A percentile compares a stretch with the other conserved stretches of the same genome.
These are phyloP conservation scores for Alternaria postmessia DNA, from an alignment of 2,329 filamentous ascomycete genomes.

Conservation along the genomic window DNA sequence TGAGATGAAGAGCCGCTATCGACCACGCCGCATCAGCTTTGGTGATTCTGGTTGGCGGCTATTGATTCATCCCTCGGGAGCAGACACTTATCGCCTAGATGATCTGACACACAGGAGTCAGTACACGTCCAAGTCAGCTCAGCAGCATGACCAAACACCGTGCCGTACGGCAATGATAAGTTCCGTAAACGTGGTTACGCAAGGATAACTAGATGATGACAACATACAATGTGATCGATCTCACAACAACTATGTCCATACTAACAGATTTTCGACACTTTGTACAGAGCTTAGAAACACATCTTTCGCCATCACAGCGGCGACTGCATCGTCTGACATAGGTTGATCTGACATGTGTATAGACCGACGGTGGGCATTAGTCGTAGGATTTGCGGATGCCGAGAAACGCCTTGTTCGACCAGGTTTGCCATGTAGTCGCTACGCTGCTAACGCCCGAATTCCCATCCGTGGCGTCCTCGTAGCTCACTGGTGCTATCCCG, in stretches of 20 bases:
- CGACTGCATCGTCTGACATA: not conserved
- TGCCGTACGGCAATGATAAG: not conserved
- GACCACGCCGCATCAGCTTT: slow-evolving; percentile 5
- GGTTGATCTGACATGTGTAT: not conserved
- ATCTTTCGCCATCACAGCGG: not conserved
- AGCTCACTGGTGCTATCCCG: not conserved
- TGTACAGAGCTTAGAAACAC: not conserved
- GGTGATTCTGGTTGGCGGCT: not conserved
- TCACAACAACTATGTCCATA: not conserved
- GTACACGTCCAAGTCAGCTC: slow-evolving; percentile 1
- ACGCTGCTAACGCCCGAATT: not conserved
- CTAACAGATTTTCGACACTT: not conserved
- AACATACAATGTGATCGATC: not conserved
- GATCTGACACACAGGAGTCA: slow-evolving; percentile 5
- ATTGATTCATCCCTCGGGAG: not conserved
- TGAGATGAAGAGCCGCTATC: not conserved
- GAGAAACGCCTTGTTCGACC: not conserved
- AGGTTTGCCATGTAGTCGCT: not conserved
- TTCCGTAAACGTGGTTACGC: not conserved
- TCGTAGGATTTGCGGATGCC: not conserved
- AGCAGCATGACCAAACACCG: not conserved
- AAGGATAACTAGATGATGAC: not conserved
- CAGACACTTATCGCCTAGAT: not conserved
- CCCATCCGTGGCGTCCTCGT: not conserved
- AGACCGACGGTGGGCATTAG: not conserved